Evolutionary conservation across 139 green algal genomes (phyloP), one percentile per base, ranked within the genome.

Genomic region (Chlamydomonas sp.): DNA sequence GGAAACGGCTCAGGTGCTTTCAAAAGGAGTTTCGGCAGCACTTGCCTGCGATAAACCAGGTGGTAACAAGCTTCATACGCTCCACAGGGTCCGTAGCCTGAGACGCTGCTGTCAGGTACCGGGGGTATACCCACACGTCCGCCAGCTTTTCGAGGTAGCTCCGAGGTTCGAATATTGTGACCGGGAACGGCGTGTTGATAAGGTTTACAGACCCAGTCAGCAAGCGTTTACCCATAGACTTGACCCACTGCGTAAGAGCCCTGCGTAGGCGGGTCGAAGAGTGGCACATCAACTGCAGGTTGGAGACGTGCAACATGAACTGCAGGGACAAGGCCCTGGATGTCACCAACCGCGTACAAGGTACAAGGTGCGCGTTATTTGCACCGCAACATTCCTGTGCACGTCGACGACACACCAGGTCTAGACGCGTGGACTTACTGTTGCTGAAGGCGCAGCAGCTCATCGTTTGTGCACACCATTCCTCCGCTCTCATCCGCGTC

Each of bases 111-210:
- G 73, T 63, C 57, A 98, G 89, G 64, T 84, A 92, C 6, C 75
- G 88, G 4, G 88, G 88, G 75, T 93, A 92, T 3, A 96, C 93
- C 94, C 95, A 97, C 0, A 95, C 92, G 79, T 98, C 96, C 10
- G 95, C 91, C 64, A 98, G 91, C 90, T 98, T 98, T 75, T 98
- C 89, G 67, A 98, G 91, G 86, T 98, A 98, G 82, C 87, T 94
- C 12, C 96, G 91, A 15, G 96, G 94, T 91, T 98, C 96, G 86
- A 98, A 98, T 85, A 97, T 97, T 69, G 88, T 93, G 58, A 98
- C 96, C 1, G 96, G 96, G 85, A 98, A 93, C 3, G 93, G 94
- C 16, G 96, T 93, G 82, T 95, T 97, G 63, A 98, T 93, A 58
- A 98, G 91, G 89, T 98, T 97, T 76, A 74, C 10, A 74, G 68